Evolutionary conservation across 208 protist species (phyloP), one percentile per base, ranked within the genome.

Genomic region (Borovskyia barvae): DNA sequence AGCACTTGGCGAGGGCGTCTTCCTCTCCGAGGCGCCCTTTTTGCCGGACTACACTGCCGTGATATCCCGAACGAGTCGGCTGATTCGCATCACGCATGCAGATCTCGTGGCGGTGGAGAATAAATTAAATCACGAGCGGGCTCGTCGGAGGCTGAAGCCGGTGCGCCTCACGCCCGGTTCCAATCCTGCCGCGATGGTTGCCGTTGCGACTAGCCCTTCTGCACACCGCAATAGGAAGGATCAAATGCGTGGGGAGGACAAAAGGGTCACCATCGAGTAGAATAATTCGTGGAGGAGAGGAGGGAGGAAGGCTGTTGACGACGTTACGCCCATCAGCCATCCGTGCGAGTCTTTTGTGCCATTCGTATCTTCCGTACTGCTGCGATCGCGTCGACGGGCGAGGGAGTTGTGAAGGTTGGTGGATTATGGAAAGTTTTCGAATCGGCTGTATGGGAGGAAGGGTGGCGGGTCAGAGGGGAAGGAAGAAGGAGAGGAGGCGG

Each of bases 11-110:
- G 86, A 88, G 49, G 67, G 75, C 15, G 70, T 73, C 8, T 52
- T 93, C 9, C 20, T 75, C 2, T 43, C 46, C 2, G 54, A 56
- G 12, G 11, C 68, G 0, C 40, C 51, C 3, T 90, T 90, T 51
- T 17, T 77, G 11, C 87, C 87, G 9, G 78, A 82, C 53, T 93
- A 82, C 71, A 89, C 87, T 6, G 87, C 83, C 5, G 35, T 77
- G 11, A 59, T 90, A 7, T 69, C 75, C 0, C 66, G 75, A 15
- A 67, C 67, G 29, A 89, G 73, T 22, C 73, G 82, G 4, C 70
- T 75, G 28, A 46, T 92, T 20, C 65, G 62, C 28, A 72, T 94
- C 42, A 82, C 78, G 2, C 53, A 58, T 20, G 60, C 72, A 15
- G 80, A 87, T n/a, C 56, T 88, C 17, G 25, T 41, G 11, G 47